Evolutionary conservation across 2,329 filamentous ascomycete genomes (phyloP).

Genomic region (Clonostachys chloroleuca): DNA sequence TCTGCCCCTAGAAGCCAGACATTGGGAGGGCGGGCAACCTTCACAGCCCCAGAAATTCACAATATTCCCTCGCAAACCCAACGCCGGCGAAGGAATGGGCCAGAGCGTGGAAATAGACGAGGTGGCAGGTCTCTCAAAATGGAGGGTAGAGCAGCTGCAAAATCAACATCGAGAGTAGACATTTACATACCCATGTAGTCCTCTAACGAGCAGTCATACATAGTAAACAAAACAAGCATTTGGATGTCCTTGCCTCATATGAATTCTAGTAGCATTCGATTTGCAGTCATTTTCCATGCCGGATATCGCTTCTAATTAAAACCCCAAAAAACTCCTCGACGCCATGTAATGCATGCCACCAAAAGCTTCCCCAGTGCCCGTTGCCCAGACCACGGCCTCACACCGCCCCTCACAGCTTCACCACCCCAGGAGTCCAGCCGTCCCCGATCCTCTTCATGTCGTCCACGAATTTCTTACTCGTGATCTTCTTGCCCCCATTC

Average conservation of each 20-base stretch:
- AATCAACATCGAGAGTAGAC: slow-evolving; percentile 1
- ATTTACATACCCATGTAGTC: no score
- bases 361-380: no score
- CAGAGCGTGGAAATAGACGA: slow-evolving; percentile 26
- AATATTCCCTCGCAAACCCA: not conserved
- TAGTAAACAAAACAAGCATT: no score
- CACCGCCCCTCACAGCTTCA: slow-evolving; percentile 40
- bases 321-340: no score
- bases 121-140: slow-evolving; percentile 30
- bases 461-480: slow-evolving; percentile 72
- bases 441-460: slow-evolving; percentile 87
- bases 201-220: no score
- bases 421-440: slow-evolving; percentile 72
- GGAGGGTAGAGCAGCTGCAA: slow-evolving; percentile 25
- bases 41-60: slow-evolving; percentile 12
- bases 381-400: not conserved
- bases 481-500: slow-evolving; percentile 64
- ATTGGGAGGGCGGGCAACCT: slow-evolving; percentile 54
- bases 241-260: no score
- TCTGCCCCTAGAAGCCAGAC: slow-evolving; percentile 54
- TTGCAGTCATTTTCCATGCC: no score
- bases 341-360: no score
- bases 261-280: no score
- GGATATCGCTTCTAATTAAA: no score
- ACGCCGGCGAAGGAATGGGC: slow-evolving; percentile 20